These are phyloP conservation scores for Elongisporangium undulatum DNA, from an alignment of 352 stramenopile genomes.

Conservation along the genomic window DNA sequence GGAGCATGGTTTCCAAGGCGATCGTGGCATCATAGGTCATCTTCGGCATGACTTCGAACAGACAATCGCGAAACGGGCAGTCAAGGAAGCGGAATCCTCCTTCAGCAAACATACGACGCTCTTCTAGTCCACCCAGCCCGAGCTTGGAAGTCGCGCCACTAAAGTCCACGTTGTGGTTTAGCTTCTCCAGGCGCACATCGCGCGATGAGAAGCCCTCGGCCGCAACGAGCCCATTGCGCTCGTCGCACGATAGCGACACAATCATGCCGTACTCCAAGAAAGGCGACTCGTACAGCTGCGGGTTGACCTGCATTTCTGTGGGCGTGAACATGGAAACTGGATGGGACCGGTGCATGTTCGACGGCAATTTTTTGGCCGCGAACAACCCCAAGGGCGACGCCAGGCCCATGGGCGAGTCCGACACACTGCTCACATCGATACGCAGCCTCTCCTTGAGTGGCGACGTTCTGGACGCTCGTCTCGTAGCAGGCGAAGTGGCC, in stretches of 20 bases:
- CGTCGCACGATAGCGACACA: conserved; percentile 55
- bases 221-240: conserved; percentile 43
- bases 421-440: conserved; percentile 37
- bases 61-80: conserved; percentile 58
- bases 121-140: conserved; percentile 37
- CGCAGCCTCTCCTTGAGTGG: conserved; percentile 21
- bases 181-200: conserved; percentile 49
- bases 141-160: conserved; percentile 24
- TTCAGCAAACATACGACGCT: conserved; percentile 30
- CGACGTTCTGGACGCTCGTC: conserved; percentile 7
- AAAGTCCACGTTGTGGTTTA: conserved; percentile 26
- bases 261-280: conserved; percentile 76
- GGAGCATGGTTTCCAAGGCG: conserved; percentile 20
- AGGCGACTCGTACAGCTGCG: conserved; percentile 20
- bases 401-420: conserved; percentile 20
- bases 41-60: conserved; percentile 71
- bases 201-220: conserved; percentile 52
- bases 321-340: conserved; percentile 28
- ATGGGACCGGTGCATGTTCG: conserved; percentile 24
- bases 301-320: conserved; percentile 16
- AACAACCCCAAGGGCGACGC: conserved; percentile 44
- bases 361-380: conserved; percentile 30
- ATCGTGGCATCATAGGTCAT: conserved; percentile 71
- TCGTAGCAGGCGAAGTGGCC: not conserved
- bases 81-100: conserved; percentile 30